Conservation (phyloP, 1,284 basidiomycete species). For the Termitomyces sp. region DNA sequence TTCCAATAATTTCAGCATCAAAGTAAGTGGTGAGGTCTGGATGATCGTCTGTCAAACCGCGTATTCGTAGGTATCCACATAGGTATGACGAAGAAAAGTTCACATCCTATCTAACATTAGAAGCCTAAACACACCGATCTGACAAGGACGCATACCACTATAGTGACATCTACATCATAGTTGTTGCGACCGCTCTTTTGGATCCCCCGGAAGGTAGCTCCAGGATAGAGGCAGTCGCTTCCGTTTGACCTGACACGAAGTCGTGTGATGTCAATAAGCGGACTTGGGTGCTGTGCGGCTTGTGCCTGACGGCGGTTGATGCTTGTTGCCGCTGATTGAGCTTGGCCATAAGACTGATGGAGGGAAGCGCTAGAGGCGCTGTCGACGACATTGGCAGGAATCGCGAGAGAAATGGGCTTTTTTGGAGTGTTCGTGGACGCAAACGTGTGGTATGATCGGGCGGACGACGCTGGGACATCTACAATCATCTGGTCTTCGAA, state of each 20-base stretch:
- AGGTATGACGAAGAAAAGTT: slow-evolving; percentile 76
- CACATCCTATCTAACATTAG: slow-evolving; percentile 55
- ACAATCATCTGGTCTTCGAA: slow-evolving; percentile 17
- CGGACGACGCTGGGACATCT: slow-evolving; percentile 11
- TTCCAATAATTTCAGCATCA: slow-evolving; percentile 90
- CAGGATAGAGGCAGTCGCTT: slow-evolving; percentile 79
- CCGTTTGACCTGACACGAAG: slow-evolving; percentile 68
- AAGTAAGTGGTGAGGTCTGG: slow-evolving; percentile 91
- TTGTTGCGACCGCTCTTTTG: slow-evolving; percentile 81
- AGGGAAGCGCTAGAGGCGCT: slow-evolving; percentile 5
- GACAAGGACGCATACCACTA: slow-evolving; percentile 54
- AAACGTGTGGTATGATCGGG: slow-evolving; percentile 15
- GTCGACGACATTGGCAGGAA: slow-evolving; percentile 23
- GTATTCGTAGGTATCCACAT: slow-evolving; percentile 86
- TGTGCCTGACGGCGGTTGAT: slow-evolving; percentile 10
- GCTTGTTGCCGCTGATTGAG: slow-evolving; percentile 6
- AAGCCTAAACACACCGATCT: neutral
- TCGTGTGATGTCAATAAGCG: slow-evolving; percentile 70
- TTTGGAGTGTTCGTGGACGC: slow-evolving; percentile 17
- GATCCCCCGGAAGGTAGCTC: slow-evolving; percentile 72
- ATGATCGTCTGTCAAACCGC: slow-evolving; percentile 85
- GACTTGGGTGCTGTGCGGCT: slow-evolving; percentile 27
- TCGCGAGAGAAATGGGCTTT: slow-evolving; percentile 21
- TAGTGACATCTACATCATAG: slow-evolving; percentile 80
- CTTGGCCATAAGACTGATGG: slow-evolving; percentile 12